These are phyloP conservation scores for Suhomyces vadensis DNA, from an alignment of 805 yeast species.

Conservation along the genomic window DNA sequence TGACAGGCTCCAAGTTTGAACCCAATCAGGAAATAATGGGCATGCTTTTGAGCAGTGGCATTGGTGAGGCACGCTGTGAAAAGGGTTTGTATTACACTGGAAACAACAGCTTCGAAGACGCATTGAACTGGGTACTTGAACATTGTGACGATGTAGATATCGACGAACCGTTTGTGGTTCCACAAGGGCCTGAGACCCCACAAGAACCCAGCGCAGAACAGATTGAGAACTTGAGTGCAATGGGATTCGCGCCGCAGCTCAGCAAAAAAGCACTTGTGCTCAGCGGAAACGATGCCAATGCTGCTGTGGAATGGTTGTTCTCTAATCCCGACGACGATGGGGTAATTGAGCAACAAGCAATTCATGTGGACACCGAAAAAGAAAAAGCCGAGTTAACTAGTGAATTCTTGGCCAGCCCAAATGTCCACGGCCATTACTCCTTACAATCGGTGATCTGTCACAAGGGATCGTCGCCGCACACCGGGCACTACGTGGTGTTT, in stretches of 20 bases:
- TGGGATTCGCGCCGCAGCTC: conserved; percentile 75
- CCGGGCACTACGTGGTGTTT: conserved; percentile 90
- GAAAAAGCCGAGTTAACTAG: conserved; percentile 19
- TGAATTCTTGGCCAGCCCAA: conserved; percentile 12
- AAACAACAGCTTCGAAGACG: conserved; percentile 62
- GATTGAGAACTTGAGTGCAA: conserved; percentile 52
- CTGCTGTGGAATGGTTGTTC: conserved; percentile 91
- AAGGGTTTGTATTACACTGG: conserved; percentile 76
- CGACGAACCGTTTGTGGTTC: conserved; percentile 55
- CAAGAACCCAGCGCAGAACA: conserved; percentile 34
- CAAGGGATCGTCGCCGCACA: conserved; percentile 85
- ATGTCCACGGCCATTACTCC: conserved; percentile 37
- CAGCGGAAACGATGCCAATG: conserved; percentile 62
- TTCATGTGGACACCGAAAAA: conserved; percentile 29
- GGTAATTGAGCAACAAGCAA: conserved; percentile 31
- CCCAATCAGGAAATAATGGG: conserved; percentile 59
- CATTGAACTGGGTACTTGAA: conserved; percentile 87
- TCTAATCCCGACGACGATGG: conserved; percentile 79
- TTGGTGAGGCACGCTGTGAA: conserved; percentile 61
- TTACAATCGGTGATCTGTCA: conserved; percentile 77
- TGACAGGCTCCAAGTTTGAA: conserved; percentile 31
- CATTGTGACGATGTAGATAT: conserved; percentile 85
- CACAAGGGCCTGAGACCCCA: conserved; percentile 20
- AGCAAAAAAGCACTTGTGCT: conserved; percentile 72
- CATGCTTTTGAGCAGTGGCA: conserved; percentile 81